Base-by-base conservation (phyloP, 2,329 filamentous ascomycete genomes). In the Calonectria henricotiae region DNA sequence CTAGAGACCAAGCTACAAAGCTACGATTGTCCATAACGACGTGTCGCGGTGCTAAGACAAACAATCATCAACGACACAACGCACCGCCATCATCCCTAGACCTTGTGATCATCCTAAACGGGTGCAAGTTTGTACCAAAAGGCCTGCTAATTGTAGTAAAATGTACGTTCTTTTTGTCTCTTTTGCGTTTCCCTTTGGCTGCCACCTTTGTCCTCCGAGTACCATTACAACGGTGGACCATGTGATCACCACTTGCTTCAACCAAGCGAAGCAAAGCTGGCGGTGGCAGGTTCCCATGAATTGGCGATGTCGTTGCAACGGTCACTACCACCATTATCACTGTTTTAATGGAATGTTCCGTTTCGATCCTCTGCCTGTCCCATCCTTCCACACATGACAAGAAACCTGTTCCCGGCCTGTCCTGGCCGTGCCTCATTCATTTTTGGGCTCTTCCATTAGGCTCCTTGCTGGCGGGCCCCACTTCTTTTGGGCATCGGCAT, bases 231-330 rank as follows among this genome's bases (percentile, higher is more conserved):
- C 71, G 58, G 73, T 70, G 69, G 70, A 27, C 74, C 75, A 76
- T 76, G 75, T 76, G 75, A 76, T 75, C 70, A 69, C 55, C 39
- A 62, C 65, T 71, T 70, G 68, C 62, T 65, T 67, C 67, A 67
- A 76, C 64, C 70, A 70, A 67, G 65, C 47, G 64, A 62, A 71
- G 62, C 68, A 76, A 75, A 67, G 66, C 72, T 71, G 68, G 70
- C 69, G 49, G 62, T 62, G 67, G 65, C 67, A 62, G 65, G 67
- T 69, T 67, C 75, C 71, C 74, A 75, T 75, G 74, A 74, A 73
- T 73, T 76, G 68, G 51, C 65, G 54, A 75, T 74, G 55, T 46
- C 47, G 63, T 30, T 65, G 39, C 60, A 39, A 61, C 66, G 54
- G 49, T 58, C 65, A 68, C 62, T 70, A 55, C 65, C 51, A 47